A percentile compares a stretch with the other conserved stretches of the same genome.
Conservation (phyloP, 225 moss, liverwort and hornwort species). For the Rhytidiadelphus loreus region DNA sequence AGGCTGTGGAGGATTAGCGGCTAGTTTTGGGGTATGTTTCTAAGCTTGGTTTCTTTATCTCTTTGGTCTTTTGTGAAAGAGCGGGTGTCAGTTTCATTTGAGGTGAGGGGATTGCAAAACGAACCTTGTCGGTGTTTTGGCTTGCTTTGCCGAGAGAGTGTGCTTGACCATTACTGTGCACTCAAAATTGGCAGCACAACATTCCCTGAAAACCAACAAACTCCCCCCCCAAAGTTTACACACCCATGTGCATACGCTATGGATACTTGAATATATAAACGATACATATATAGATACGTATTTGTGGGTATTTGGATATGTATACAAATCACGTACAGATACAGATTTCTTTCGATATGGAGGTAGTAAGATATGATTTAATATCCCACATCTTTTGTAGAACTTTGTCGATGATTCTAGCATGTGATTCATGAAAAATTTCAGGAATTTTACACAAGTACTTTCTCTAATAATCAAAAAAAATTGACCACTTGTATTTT, state of each 20-base stretch:
- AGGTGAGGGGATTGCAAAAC: background rate
- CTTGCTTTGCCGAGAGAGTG: background rate
- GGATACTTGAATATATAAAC: no score
- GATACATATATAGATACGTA: no score
- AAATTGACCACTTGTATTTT: no score
- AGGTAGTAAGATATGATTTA: no score
- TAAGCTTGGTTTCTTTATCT: background rate
- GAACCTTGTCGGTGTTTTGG: background rate
- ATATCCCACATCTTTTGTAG: no score
- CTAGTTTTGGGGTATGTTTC: background rate
- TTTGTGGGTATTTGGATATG: no score
- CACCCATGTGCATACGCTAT: background rate
- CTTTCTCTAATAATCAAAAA: no score
- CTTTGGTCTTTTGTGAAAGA: background rate
- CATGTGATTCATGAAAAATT: no score
- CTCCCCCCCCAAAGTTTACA: rapidly evolving
- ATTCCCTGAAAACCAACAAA: background rate
- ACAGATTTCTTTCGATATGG: no score
- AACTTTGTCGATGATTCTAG: no score
- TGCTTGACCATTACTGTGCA: background rate
- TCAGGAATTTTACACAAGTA: no score
- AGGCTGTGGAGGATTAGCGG: background rate
- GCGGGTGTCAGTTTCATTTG: background rate
- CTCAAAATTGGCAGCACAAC: background rate
- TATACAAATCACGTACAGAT: no score